Evolutionary conservation across 2,329 filamentous ascomycete species (phyloP).

Genomic region (Penicillium sumatraense): DNA sequence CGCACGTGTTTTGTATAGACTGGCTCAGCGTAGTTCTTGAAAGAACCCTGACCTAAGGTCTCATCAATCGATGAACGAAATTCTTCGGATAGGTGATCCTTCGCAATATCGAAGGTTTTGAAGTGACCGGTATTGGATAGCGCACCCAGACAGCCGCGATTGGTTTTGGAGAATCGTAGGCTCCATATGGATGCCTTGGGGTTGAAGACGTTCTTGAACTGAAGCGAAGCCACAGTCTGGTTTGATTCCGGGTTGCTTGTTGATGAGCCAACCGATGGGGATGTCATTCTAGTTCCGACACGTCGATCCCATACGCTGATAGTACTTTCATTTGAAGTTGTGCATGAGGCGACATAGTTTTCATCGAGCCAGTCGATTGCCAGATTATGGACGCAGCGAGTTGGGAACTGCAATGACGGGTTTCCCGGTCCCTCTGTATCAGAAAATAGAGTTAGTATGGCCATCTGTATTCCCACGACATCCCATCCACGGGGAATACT

Average conservation of each 20-base stretch:
- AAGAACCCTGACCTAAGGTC: conserved; percentile 45
- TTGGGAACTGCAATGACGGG: conserved; percentile 55
- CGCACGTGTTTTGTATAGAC: conserved; percentile 53
- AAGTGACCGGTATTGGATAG: conserved; percentile 64
- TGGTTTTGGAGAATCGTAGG: conserved; percentile 63
- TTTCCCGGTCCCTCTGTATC: conserved; percentile 41
- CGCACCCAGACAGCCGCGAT: conserved; percentile 61
- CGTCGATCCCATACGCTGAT: conserved; percentile 68
- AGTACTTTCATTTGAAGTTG: conserved; percentile 58
- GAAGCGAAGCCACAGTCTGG: conserved; percentile 58
- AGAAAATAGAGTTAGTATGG: conserved; percentile 1
- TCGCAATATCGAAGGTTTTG: conserved; percentile 59
- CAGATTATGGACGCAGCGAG: conserved; percentile 66
- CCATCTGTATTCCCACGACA: neutral
- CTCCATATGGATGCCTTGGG: conserved; percentile 63
- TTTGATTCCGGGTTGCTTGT: conserved; percentile 35
- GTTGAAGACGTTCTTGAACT: conserved; percentile 60
- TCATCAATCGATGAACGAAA: conserved; percentile 44
- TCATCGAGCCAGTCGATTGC: conserved; percentile 67
- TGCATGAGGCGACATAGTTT: conserved; percentile 67
- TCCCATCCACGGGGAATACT: conserved; percentile 18
- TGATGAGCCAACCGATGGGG: conserved; percentile 38
- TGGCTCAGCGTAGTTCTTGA: conserved; percentile 46
- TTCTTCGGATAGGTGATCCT: conserved; percentile 52
- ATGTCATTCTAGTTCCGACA: conserved; percentile 44